Evolutionary conservation across 805 yeast species (phyloP).

Genomic region (Phaffomyces thermotolerans): DNA sequence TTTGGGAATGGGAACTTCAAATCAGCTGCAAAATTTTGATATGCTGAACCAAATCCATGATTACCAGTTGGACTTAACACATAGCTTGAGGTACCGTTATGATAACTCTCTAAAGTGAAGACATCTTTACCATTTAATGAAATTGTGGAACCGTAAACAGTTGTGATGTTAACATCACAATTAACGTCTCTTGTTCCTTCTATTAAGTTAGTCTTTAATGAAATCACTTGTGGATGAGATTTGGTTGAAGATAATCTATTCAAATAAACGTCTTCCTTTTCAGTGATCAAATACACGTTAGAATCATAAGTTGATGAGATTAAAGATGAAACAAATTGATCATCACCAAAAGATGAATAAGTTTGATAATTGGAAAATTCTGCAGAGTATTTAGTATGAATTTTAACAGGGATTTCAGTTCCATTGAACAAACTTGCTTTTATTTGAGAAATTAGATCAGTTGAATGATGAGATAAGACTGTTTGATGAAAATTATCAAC

Average conservation of each 20-base stretch:
- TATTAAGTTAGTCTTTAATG: constrained; percentile 10
- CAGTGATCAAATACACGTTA: constrained; percentile 11
- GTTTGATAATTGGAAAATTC: constrained; percentile 32
- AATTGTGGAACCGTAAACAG: constrained; percentile 16
- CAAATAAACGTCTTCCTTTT: background rate
- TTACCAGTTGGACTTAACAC: constrained; percentile 39
- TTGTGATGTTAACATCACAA: constrained; percentile 15
- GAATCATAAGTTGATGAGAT: constrained; percentile 11
- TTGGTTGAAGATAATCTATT: constrained; percentile 9
- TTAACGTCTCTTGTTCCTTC: constrained; percentile 10
- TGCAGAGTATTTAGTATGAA: constrained; percentile 20
- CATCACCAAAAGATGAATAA: constrained; percentile 33
- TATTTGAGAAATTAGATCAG: constrained; percentile 12
- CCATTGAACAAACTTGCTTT: constrained; percentile 17
- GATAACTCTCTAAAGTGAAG: constrained; percentile 22
- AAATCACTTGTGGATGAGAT: constrained; percentile 15
- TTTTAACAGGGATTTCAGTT: constrained; percentile 16
- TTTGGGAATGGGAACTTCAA: constrained; percentile 18
- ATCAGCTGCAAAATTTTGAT: constrained; percentile 23
- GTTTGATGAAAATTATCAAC: constrained; percentile 17
- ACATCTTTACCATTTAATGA: constrained; percentile 15
- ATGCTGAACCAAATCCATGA: constrained; percentile 35
- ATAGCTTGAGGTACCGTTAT: constrained; percentile 40
- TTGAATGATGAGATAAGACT: constrained; percentile 13
- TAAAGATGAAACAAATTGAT: constrained; percentile 24